phyloP scores from a whole-genome alignment of 2,329 filamentous ascomycete genomes.

The Incumbomyces lentus region DNA sequence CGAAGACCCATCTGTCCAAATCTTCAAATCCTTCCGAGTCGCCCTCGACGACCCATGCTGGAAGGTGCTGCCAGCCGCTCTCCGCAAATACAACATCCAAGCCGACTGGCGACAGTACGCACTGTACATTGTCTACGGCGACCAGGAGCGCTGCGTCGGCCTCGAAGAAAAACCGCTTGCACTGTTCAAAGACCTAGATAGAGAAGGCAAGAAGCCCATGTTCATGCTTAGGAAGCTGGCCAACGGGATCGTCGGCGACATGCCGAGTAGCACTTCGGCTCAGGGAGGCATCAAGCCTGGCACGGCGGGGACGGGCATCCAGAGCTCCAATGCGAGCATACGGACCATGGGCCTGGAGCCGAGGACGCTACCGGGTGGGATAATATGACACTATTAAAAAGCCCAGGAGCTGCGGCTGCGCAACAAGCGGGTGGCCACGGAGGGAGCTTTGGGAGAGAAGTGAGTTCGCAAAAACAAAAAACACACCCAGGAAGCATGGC shows the following conservation, averaged over 20 bases:
- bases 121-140: constrained; percentile 96
- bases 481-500: too few relatives aligned
- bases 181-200: constrained; percentile 92
- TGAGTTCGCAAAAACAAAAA: too few relatives aligned
- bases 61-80: constrained; percentile 87
- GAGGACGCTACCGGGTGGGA: constrained; percentile 4
- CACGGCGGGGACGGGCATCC: not conserved
- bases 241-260: constrained; percentile 9
- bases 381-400: not conserved
- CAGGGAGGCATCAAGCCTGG: not conserved
- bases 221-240: constrained; percentile 79
- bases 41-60: constrained; percentile 97
- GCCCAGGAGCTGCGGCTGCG: not conserved
- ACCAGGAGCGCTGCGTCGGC: constrained; percentile 86
- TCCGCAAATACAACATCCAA: constrained; percentile 98
- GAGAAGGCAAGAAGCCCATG: constrained; percentile 97
- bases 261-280: not conserved
- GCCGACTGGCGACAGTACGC: constrained; percentile 97
- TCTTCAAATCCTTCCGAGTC: constrained; percentile 97
- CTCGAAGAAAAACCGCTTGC: constrained; percentile 90
- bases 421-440: too few relatives aligned
- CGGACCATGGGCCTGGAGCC: constrained; percentile 2
- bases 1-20: constrained; percentile 57
- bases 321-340: constrained; percentile 2
- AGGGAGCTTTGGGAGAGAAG: too few relatives aligned